A percentile compares a stretch with the other conserved stretches of the same genome.
Evolutionary conservation across 2,329 filamentous ascomycete species (phyloP).

Genomic region (Mycosphaerella sp.): DNA sequence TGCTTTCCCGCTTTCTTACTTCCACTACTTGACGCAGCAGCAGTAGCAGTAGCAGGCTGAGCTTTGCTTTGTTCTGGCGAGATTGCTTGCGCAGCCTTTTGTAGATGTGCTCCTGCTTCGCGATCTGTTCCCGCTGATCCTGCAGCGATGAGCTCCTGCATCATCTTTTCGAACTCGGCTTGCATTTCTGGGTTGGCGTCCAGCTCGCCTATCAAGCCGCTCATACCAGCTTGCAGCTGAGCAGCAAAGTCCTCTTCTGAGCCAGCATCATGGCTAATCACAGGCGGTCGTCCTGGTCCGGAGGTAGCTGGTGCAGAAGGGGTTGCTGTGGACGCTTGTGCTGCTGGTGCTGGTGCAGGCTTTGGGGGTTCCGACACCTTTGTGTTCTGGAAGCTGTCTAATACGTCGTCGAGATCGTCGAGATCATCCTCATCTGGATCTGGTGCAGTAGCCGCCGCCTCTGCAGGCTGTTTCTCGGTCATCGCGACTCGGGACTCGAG

Average conservation of each 20-base stretch:
- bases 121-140: conserved; percentile 36
- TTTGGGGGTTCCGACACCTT: conserved; percentile 42
- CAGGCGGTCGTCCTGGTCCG: conserved; percentile 34
- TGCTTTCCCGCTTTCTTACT: conserved; percentile 10
- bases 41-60: conserved; percentile 17
- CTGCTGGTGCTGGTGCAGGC: conserved; percentile 22
- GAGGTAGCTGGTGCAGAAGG: conserved; percentile 35
- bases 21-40: neutral
- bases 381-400: conserved; percentile 76
- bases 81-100: conserved; percentile 31
- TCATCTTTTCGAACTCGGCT: conserved; percentile 60
- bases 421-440: conserved; percentile 91
- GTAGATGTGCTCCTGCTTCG: conserved; percentile 30
- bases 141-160: conserved; percentile 48
- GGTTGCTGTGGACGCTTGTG: conserved; percentile 8
- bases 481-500: conserved; percentile 16
- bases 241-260: conserved; percentile 70
- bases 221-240: conserved; percentile 87
- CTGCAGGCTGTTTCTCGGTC: conserved; percentile 26
- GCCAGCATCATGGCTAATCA: conserved; percentile 26
- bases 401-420: conserved; percentile 89
- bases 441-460: conserved; percentile 42
- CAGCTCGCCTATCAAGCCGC: conserved; percentile 67
- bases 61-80: conserved; percentile 17
- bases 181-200: conserved; percentile 61